These are phyloP conservation scores for Fraxinus baroniana DNA, from an alignment of 305 asterid genomes.

Conservation along the genomic window DNA sequence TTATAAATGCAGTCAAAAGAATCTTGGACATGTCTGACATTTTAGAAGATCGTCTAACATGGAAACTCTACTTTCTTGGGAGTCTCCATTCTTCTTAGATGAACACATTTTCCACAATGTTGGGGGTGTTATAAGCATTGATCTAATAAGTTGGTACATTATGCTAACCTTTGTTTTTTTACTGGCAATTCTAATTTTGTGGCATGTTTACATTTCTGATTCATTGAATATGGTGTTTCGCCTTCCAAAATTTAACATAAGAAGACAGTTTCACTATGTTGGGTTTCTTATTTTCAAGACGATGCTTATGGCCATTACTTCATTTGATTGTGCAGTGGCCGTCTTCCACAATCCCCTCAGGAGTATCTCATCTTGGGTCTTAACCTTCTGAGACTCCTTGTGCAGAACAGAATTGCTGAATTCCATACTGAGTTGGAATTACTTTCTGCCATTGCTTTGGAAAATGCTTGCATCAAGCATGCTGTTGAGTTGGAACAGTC, in stretches of 20 bases:
- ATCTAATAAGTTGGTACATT: not conserved
- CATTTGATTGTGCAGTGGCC: slow-evolving; percentile 59
- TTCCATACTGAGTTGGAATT: slow-evolving; percentile 95
- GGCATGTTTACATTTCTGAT: not conserved
- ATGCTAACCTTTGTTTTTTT: not conserved
- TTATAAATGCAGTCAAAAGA: not conserved
- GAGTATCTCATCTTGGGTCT: slow-evolving; percentile 91
- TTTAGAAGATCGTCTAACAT: not conserved
- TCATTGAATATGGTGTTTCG: not conserved
- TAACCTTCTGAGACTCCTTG: slow-evolving; percentile 95
- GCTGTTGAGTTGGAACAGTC: slow-evolving; percentile 97
- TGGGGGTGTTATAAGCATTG: not conserved
- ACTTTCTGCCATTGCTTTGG: slow-evolving; percentile 74
- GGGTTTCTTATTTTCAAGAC: not conserved
- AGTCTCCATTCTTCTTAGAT: not conserved
- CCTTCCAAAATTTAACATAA: not conserved
- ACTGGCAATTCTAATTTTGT: slow-evolving; percentile 1
- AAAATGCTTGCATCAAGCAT: slow-evolving; percentile 87
- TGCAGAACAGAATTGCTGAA: slow-evolving; percentile 95
- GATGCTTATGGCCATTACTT: slow-evolving; percentile 26
- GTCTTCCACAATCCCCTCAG: slow-evolving; percentile 74
- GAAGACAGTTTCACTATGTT: not conserved
- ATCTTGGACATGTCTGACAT: not conserved
- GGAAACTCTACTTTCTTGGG: not conserved
- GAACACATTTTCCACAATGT: not conserved